phyloP scores from a whole-genome alignment of 176 grass and related monocot species.

The Bromus sterilis region DNA sequence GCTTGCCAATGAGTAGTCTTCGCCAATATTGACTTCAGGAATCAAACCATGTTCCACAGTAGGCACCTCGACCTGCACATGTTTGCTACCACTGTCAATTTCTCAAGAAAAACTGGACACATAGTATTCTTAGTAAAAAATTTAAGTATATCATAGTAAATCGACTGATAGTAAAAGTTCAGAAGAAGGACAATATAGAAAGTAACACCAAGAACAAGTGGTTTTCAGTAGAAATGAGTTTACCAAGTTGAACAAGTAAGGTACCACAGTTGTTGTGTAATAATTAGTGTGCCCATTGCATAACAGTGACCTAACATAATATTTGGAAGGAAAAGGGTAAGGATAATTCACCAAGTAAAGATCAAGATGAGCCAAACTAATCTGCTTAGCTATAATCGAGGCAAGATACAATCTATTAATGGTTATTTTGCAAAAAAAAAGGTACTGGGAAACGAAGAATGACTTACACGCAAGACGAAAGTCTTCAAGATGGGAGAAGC shows the following conservation, averaged over 20 bases:
- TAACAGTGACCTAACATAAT: background rate
- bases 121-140: background rate
- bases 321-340: background rate
- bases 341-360: background rate
- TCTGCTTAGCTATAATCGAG: background rate
- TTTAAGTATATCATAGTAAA: background rate
- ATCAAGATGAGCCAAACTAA: background rate
- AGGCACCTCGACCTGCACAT: background rate
- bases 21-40: background rate
- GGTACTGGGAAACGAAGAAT: background rate
- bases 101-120: background rate
- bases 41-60: background rate
- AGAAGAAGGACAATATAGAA: background rate
- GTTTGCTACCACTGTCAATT: background rate
- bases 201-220: background rate
- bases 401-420: background rate
- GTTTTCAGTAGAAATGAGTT: background rate
- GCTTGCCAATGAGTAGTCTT: background rate
- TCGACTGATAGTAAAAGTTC: background rate
- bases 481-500: constrained; percentile 2
- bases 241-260: background rate
- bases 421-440: background rate
- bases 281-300: background rate
- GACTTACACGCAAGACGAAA: constrained; percentile 10
- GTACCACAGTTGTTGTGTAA: background rate